Evolutionary conservation across 2,329 filamentous ascomycete genomes (phyloP), one percentile per base, ranked within the genome.

Genomic region (Penicillium sp.): DNA sequence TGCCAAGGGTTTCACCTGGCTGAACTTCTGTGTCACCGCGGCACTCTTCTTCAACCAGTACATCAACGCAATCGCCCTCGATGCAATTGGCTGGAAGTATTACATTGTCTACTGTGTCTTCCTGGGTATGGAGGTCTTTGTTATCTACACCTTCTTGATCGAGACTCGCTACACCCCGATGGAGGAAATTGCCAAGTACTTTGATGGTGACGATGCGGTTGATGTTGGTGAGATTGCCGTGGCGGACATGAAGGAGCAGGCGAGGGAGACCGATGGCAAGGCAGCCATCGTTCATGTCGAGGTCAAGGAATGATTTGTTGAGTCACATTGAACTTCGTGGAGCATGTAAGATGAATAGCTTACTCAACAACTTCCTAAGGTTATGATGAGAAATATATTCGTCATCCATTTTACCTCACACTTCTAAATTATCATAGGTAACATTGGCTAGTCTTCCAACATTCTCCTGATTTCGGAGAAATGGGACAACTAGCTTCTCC

Each of bases 1-100:
- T 61, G 76, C 77, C 58, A 80, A 80, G 70, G 79, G 79, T 49
- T 68, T 80, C 42, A 69, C 65, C n/a, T 64, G 67, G 62, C 62
- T 71, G 62, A 66, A 69, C 58, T 60, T 71, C 28, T 66, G 63
- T 48, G 63, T 68, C 51, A 65, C 67, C 38, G 57, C 39, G 4
- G 60, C 60, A 15, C 57, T 63, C 38, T 71, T 72, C 61, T 73
- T 74, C 66, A 73, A 73, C 59, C 57, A 60, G 28, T 69, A 62
- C 38, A 57, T 69, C 22, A 68, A 69, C 22, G 49, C 64, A 0
- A 64, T 73, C 54, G 72, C 68, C 4, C 63, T 74, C 4, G 66
- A 69, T 37, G 58, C 63, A 42, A 68, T 74, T 55, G 57, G 54
- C 55, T 74, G 71, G 71, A 70, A 68, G 53, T 73, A 72, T 56